Conservation (phyloP, 1,284 basidiomycete genomes). For the Ustilago esculenta region DNA sequence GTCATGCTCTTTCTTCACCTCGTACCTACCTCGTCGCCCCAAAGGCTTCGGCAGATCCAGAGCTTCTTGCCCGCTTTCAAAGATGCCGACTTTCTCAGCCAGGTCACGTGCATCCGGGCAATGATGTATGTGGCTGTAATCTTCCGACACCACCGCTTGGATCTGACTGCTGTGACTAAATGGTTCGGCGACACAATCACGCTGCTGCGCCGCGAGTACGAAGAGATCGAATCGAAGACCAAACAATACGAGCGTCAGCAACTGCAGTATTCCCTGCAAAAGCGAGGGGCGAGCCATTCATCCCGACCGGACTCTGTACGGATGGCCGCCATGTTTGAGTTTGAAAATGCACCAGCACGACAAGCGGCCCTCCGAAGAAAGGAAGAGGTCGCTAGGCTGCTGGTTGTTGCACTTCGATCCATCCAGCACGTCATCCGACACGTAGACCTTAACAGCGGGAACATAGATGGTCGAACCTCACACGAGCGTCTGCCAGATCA, state of each 20-base stretch:
- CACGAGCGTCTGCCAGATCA: slow-evolving; percentile 74
- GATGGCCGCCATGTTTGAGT: slow-evolving; percentile 38
- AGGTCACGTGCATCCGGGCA: slow-evolving; percentile 79
- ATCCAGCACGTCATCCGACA: slow-evolving; percentile 75
- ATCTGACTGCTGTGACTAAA: slow-evolving; percentile 72
- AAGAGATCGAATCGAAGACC: slow-evolving; percentile 53
- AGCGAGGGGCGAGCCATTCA: neutral
- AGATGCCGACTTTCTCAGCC: slow-evolving; percentile 76
- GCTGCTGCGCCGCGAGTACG: slow-evolving; percentile 74
- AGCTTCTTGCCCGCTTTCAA: slow-evolving; percentile 75
- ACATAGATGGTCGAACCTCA: neutral
- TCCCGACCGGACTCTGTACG: slow-evolving; percentile 6
- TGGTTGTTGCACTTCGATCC: slow-evolving; percentile 70
- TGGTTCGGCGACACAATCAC: slow-evolving; percentile 78
- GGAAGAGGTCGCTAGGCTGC: slow-evolving; percentile 39
- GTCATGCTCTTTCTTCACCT: slow-evolving; percentile 81
- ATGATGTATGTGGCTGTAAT: slow-evolving; percentile 80
- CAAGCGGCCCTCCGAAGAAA: slow-evolving; percentile 31
- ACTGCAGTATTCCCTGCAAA: slow-evolving; percentile 20
- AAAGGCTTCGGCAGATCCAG: slow-evolving; percentile 74
- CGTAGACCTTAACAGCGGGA: slow-evolving; percentile 68
- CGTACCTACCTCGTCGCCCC: slow-evolving; percentile 73
- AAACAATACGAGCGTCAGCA: slow-evolving; percentile 28
- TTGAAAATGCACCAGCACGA: slow-evolving; percentile 36
- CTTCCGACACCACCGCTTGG: slow-evolving; percentile 73